Conservation (phyloP, 495 filamentous ascomycete genomes). For the Trichodelitschia bisporula region DNA sequence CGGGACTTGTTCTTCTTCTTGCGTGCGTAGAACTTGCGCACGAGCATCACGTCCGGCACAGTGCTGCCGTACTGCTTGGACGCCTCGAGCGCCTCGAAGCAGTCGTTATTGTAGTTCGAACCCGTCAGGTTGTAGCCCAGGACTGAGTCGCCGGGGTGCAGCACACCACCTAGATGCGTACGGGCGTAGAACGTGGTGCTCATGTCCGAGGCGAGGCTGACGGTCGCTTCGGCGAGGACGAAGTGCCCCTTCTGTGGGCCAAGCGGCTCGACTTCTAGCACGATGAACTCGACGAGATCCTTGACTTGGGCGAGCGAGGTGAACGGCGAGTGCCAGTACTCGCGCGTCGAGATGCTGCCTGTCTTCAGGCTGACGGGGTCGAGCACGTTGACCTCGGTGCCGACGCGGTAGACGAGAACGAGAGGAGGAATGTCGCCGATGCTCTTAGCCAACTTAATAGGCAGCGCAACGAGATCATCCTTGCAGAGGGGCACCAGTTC, state of each 20-base stretch:
- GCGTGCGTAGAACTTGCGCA: slow-evolving; percentile 87
- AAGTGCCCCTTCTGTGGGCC: slow-evolving; percentile 57
- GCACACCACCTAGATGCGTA: slow-evolving; percentile 69
- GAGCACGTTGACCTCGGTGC: slow-evolving; percentile 68
- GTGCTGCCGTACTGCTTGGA: slow-evolving; percentile 41
- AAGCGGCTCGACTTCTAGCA: slow-evolving; percentile 78
- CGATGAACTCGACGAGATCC: slow-evolving; percentile 71
- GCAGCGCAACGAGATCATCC: slow-evolving; percentile 85
- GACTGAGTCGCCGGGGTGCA: slow-evolving; percentile 76
- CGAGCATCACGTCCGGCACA: slow-evolving; percentile 78
- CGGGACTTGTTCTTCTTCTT: slow-evolving; percentile 60
- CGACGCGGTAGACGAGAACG: slow-evolving; percentile 65
- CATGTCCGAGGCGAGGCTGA: slow-evolving; percentile 74
- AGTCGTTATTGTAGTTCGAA: slow-evolving; percentile 70
- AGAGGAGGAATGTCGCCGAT: slow-evolving; percentile 71
- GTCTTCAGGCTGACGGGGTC: slow-evolving; percentile 83
- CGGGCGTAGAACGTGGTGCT: slow-evolving; percentile 65
- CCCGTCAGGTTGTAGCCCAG: slow-evolving; percentile 77
- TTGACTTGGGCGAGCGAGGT: slow-evolving; percentile 56
- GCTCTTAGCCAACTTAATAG: slow-evolving; percentile 60
- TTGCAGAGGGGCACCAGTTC: slow-evolving; percentile 87
- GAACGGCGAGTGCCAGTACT: slow-evolving; percentile 83
- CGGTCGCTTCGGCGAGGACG: slow-evolving; percentile 59
- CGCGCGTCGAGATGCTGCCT: slow-evolving; percentile 49
- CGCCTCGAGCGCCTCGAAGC: slow-evolving; percentile 56